Conservation (phyloP, 2,329 filamentous ascomycete genomes). For the Neofusicoccum parvum region DNA sequence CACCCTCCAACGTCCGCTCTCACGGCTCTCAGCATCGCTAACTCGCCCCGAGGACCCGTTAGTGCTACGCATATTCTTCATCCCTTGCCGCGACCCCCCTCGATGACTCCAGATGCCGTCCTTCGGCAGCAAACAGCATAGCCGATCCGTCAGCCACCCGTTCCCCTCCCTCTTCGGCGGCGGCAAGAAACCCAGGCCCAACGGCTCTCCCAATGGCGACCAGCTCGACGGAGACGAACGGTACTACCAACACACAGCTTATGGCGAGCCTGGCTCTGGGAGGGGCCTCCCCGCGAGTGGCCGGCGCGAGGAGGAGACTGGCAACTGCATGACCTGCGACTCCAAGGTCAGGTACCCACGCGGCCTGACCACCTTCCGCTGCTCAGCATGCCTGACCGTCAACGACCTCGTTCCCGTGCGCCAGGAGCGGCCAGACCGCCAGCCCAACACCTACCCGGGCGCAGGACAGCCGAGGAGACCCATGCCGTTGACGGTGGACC, state of each 20-base stretch:
- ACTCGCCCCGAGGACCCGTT: constrained; percentile 1
- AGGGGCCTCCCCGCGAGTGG: constrained; percentile 40
- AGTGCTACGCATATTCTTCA: constrained; percentile 20
- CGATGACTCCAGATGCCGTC: constrained; percentile 22
- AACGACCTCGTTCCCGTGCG: constrained; percentile 69
- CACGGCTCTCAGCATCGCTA: constrained; percentile 15
- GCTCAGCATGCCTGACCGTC: constrained; percentile 80
- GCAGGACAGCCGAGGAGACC: constrained; percentile 27
- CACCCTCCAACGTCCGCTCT: not conserved
- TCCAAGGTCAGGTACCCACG: constrained; percentile 78
- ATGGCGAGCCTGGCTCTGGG: constrained; percentile 6
- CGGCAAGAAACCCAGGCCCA: constrained; percentile 42
- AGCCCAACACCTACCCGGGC: constrained; percentile 21
- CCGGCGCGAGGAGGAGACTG: constrained; percentile 56
- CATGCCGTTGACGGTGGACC: constrained; percentile 58
- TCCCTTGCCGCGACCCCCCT: constrained; percentile 14
- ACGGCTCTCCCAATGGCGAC: constrained; percentile 41
- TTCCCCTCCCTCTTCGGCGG: constrained; percentile 72
- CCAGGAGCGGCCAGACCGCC: constrained; percentile 17
- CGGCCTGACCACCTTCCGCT: constrained; percentile 73
- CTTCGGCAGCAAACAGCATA: constrained; percentile 21
- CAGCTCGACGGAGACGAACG: constrained; percentile 1
- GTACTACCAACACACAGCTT: not conserved
- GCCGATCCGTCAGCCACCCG: constrained; percentile 76
- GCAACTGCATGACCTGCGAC: constrained; percentile 84